phyloP scores from a whole-genome alignment of 1,284 basidiomycete species.

The Cryptococcus floricola region DNA sequence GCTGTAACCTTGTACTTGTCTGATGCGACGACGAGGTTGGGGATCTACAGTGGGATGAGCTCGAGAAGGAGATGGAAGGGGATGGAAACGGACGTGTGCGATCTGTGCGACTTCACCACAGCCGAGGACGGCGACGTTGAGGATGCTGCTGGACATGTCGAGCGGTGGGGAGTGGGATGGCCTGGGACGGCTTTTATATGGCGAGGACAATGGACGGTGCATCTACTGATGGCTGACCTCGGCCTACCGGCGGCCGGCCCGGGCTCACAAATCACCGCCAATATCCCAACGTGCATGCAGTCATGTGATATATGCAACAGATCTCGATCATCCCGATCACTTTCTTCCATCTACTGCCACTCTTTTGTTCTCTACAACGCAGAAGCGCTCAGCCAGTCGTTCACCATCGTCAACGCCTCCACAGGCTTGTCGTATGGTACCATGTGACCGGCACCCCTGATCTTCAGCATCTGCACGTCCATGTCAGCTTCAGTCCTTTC shows the following conservation, averaged over 20 bases:
- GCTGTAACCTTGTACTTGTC: slow-evolving; percentile 22
- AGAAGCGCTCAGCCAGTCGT: slow-evolving; percentile 40
- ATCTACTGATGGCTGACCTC: no score
- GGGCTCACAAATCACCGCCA: no score
- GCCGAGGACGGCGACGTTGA: slow-evolving; percentile 28
- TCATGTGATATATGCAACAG: no score
- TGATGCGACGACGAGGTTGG: slow-evolving; percentile 17
- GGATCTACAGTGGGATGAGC: slow-evolving; percentile 11
- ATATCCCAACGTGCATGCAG: no score
- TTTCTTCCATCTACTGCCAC: no score
- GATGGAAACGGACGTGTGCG: slow-evolving; percentile 15
- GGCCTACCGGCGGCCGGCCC: no score
- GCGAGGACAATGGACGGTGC: no score
- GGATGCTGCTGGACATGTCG: slow-evolving; percentile 6
- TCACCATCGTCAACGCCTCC: slow-evolving; percentile 46
- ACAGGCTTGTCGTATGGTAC: slow-evolving; percentile 50
- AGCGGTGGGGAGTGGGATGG: no score
- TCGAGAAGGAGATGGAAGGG: neutral
- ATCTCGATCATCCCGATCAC: no score
- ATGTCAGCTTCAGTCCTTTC: neutral
- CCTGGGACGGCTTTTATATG: no score
- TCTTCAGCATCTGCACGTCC: slow-evolving; percentile 28
- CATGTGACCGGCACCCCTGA: slow-evolving; percentile 47
- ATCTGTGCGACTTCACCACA: slow-evolving; percentile 29
- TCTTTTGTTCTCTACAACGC: neutral